Evolutionary conservation across 345 rosid species (phyloP).

Genomic region (Eucalyptus microcorys): DNA sequence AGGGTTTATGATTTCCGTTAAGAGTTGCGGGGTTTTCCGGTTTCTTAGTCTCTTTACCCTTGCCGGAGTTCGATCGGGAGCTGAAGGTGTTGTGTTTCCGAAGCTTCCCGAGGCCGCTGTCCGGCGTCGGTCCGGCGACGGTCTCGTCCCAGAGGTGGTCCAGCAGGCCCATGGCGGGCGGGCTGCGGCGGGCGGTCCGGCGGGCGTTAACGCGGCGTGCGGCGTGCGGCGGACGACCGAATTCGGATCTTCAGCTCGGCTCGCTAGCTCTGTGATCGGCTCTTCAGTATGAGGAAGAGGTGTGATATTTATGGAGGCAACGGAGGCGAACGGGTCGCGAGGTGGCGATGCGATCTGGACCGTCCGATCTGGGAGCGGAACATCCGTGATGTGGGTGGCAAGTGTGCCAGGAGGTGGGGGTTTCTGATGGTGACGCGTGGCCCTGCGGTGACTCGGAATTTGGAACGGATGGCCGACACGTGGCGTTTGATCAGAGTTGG

Average conservation of each 20-base stretch:
- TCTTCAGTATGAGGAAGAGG: background rate
- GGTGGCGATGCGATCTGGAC: background rate
- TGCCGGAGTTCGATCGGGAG: conserved; percentile 64
- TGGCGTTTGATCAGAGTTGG: background rate
- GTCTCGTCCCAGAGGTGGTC: conserved; percentile 98
- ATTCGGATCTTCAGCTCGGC: background rate
- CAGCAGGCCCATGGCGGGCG: conserved; percentile 53
- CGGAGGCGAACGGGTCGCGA: background rate
- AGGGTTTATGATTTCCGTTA: background rate
- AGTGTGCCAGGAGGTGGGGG: background rate
- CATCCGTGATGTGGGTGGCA: background rate
- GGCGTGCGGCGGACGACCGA: background rate
- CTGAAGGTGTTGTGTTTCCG: conserved; percentile 61
- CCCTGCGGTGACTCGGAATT: background rate
- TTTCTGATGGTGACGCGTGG: background rate
- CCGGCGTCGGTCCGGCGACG: conserved; percentile 94
- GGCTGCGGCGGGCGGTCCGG: background rate
- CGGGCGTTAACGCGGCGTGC: background rate
- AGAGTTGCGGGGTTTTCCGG: background rate
- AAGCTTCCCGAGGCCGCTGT: conserved; percentile 92
- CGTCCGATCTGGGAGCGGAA: background rate
- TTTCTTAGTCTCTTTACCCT: conserved; percentile 35
- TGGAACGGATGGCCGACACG: background rate
- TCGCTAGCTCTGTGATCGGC: background rate
- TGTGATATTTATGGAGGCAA: background rate